A percentile compares a stretch with the other conserved stretches of the same genome.
Conservation (phyloP, 169 alveolate species). For the Cryptosporidium xiaoi region DNA sequence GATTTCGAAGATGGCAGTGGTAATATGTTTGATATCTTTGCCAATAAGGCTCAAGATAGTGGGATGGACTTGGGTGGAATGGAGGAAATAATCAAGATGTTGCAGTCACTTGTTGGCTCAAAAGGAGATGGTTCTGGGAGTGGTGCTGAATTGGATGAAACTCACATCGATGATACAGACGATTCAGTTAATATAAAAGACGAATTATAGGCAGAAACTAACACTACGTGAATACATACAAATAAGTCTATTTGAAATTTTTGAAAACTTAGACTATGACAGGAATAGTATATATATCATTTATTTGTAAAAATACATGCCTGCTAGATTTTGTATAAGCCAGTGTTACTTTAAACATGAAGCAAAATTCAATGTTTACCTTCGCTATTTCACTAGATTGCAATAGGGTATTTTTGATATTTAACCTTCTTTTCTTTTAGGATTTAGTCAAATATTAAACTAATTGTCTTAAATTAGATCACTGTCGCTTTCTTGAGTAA, state of each 20-base stretch:
- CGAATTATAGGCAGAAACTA: conserved; percentile 8
- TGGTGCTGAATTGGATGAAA: background rate
- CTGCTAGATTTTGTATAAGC: no score
- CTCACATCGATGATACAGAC: conserved; percentile 22
- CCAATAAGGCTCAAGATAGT: conserved; percentile 31
- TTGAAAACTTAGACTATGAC: no score
- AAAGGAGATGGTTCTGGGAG: background rate
- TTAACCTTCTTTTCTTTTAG: background rate
- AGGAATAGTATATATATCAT: no score
- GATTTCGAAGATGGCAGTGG: conserved; percentile 37
- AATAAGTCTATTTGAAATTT: no score
- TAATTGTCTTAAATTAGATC: no score
- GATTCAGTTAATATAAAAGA: background rate
- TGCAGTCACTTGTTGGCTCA: conserved; percentile 47
- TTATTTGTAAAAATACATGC: no score
- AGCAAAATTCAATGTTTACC: no score
- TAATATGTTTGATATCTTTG: conserved; percentile 61
- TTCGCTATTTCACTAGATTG: background rate
- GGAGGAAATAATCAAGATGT: conserved; percentile 62
- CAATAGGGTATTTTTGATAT: no score
- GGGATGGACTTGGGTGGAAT: conserved; percentile 63
- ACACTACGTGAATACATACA: background rate
- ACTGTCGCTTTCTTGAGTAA: no score
- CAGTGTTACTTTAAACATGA: no score
- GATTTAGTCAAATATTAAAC: conserved; percentile 1